phyloP scores from a whole-genome alignment of 1,139 yeast species.

The Torulaspora globosa region DNA sequence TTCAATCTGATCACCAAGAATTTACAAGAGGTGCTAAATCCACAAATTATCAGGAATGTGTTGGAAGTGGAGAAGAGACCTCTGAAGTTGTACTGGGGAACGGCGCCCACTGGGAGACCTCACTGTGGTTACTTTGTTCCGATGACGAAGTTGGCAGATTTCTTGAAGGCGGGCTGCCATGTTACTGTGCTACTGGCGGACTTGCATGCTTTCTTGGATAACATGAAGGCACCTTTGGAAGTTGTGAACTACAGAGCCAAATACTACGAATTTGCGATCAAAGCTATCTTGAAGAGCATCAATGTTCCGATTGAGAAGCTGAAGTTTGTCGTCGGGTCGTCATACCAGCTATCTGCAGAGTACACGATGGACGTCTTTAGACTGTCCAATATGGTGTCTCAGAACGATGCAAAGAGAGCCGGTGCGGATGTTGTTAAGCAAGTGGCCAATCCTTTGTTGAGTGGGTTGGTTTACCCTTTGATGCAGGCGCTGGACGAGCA shows the following conservation, averaged over 20 bases:
- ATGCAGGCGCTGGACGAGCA: conserved; percentile 99
- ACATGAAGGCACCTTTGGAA: conserved; percentile 97
- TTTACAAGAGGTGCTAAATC: conserved; percentile 88
- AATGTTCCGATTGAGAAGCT: conserved; percentile 89
- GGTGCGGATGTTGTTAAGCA: conserved; percentile 99
- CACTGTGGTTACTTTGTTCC: conserved; percentile 99
- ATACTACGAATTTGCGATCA: conserved; percentile 79
- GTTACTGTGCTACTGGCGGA: conserved; percentile 94
- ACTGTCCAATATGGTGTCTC: conserved; percentile 76
- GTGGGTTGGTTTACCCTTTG: conserved; percentile 93
- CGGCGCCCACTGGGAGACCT: conserved; percentile 94
- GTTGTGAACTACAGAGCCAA: conserved; percentile 83
- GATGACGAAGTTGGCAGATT: conserved; percentile 93
- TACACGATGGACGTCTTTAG: conserved; percentile 88
- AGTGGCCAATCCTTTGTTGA: conserved; percentile 85
- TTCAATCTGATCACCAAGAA: conserved; percentile 75
- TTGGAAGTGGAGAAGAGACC: conserved; percentile 80
- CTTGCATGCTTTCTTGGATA: conserved; percentile 93
- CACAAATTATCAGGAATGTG: conserved; percentile 79
- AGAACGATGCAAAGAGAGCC: conserved; percentile 96
- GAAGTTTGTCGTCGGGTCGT: conserved; percentile 78
- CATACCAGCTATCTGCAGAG: conserved; percentile 72
- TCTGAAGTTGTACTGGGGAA: conserved; percentile 90
- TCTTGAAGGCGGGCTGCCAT: conserved; percentile 92
- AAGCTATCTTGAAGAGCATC: conserved; percentile 77